Evolutionary conservation across 2,329 filamentous ascomycete genomes (phyloP).

Genomic region (Colletotrichum navitas): DNA sequence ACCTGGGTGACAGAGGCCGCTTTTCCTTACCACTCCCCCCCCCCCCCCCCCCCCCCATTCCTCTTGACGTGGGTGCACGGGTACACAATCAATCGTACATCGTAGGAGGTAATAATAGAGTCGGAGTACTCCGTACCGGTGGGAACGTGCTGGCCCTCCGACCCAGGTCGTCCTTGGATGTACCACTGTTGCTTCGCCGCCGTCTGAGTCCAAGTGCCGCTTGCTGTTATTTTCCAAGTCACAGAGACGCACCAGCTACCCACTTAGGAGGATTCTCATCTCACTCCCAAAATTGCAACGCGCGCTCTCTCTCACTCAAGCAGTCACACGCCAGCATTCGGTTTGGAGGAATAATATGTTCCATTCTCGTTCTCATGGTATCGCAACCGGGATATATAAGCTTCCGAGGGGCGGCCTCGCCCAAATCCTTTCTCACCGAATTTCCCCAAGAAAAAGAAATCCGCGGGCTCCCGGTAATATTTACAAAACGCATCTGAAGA

Average conservation of each 20-base stretch:
- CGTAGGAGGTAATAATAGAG: too few species aligned
- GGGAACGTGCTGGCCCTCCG: not conserved
- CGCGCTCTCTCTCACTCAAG: not conserved
- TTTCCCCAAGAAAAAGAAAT: not conserved
- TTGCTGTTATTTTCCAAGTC: not conserved
- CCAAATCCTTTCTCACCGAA: conserved; percentile 4
- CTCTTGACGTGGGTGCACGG: too few species aligned
- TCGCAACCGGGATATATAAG: conserved; percentile 13
- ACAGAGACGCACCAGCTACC: too few species aligned
- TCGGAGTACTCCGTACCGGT: too few species aligned
- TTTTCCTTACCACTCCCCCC: too few species aligned
- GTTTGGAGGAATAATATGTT: not conserved
- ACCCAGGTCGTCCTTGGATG: conserved; percentile 9
- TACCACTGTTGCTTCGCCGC: not conserved
- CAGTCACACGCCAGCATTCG: not conserved
- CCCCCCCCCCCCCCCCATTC: too few species aligned
- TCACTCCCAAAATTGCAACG: not conserved
- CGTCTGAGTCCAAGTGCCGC: too few species aligned
- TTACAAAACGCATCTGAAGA: conserved; percentile 6
- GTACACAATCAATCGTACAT: too few species aligned
- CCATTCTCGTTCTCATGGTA: conserved; percentile 23
- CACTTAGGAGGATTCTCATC: too few species aligned
- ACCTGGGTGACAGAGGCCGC: too few species aligned
- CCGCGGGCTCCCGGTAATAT: not conserved
- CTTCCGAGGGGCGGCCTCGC: not conserved